Base-by-base conservation (phyloP, 106 monocot species). In the Vanilla planifolia region DNA sequence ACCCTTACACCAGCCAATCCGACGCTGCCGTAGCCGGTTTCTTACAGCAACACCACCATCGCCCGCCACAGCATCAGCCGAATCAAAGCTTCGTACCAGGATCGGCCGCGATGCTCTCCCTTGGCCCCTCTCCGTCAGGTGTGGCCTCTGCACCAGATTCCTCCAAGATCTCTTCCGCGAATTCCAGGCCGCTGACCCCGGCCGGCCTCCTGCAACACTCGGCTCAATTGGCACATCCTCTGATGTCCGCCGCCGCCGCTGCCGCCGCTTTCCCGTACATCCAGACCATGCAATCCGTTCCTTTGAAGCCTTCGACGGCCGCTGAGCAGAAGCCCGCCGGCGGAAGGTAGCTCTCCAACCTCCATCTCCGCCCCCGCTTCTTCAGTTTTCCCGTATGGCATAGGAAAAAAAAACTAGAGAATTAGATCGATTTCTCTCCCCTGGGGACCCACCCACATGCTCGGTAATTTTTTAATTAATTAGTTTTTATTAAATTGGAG, bases 1-100 rank as follows among this genome's bases (percentile, higher is more conserved):
- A 75, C 28, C 30, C 74, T 2, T 84, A 75, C 46, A 68, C 55
- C 20, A 48, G 62, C 57, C 57, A 57, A 20, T 36, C 57, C 13
- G 57, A 57, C 11, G 57, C 35, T 19, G 57, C 35, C 21, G 57
- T 35, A 0, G 57, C 35, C 6, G 35, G 57, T 35, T 57, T 34
- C 35, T 57, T 57, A 8, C 57, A 57, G 57, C 57, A 33, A 10
- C 57, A 57, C 57, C 57, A 57, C 6, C 57, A 35, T 10, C 57
- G 57, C 6, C 33, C 17, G 10, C 20, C 57, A 1, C 34, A 57
- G 8, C 35, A 19, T 17, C 57, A 57, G 20, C 45, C 11, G n/a
- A 1, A 15, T 7, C 57, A 57, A 35, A 33, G 19, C 8, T 35
- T 20, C 0, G 2, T 21, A 2, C 20, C 35, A 8, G 6, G 27